Evolutionary conservation across 2,329 filamentous ascomycete genomes (phyloP), one percentile per base, ranked within the genome.

Genomic region (Aureobasidium sp.): DNA sequence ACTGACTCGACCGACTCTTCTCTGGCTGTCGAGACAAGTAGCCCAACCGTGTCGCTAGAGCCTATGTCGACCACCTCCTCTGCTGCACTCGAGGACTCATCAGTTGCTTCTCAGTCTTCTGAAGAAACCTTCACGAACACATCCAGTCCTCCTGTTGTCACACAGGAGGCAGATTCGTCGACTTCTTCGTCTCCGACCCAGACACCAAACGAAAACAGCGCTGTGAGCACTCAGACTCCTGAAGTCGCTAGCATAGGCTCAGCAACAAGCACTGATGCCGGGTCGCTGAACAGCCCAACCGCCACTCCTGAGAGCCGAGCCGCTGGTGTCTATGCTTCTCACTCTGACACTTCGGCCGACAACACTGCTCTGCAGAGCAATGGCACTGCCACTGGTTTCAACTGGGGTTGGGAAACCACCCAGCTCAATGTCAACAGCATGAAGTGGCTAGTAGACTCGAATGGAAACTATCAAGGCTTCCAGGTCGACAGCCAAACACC

Each of bases 351-450:
- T 12, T 41, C 44, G 5, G 57, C 57, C 6, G 57, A 60, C 5
- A 51, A 25, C 36, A 51, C 57, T 20, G 44, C 44, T 51, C 25
- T 60, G 9, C 44, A 60, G n/a, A 60, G 41, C 34, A 42, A 60
- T 20, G 55, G 55, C 15, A 48, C 55, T 2, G 8, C n/a, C 34
- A 22, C 44, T 20, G 55, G 55, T 15, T 58, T 58, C 55, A 48
- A 48, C 41, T 47, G 42, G 42, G 42, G 3, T 17, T 58, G 55
- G 55, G 9, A 48, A 8, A 39, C 8, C 3, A 29, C 22, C 15
- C 29, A 58, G 22, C 39, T 58, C 8, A 15, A 3, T 20, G 14
- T 58, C 42, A 17, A 58, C 42, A 47, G 12, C 17, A 27, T 22
- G 22, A 42, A 42, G 14, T 47, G 41, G 55, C 22, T 58, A 6